phyloP scores from a whole-genome alignment of 2,329 filamentous ascomycete genomes.

The Colletotrichum incanum region DNA sequence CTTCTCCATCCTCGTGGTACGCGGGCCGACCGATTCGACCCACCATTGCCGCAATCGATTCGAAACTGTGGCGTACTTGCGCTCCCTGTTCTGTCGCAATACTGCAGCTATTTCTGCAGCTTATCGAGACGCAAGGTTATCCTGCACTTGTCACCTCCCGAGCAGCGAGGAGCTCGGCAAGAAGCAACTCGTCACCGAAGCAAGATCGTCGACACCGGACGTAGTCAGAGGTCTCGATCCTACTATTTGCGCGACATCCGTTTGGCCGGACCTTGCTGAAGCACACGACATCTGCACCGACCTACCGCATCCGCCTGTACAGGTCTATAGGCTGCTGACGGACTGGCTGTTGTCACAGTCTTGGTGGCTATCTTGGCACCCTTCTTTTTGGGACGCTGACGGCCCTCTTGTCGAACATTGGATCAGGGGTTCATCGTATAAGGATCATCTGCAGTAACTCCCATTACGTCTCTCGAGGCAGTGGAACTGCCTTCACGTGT shows the following conservation, averaged over 20 bases:
- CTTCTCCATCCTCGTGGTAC: conserved; percentile 8
- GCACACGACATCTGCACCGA: conserved; percentile 22
- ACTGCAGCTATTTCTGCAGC: conserved; percentile 17
- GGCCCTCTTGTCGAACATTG: conserved; percentile 7
- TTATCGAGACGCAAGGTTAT: conserved; percentile 18
- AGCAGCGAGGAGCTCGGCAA: conserved; percentile 9
- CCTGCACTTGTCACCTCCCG: background rate
- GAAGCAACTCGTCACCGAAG: background rate
- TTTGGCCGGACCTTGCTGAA: conserved; percentile 17
- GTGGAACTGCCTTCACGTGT: conserved; percentile 13
- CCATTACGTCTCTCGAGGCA: conserved; percentile 4
- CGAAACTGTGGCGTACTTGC: conserved; percentile 14
- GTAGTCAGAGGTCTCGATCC: background rate
- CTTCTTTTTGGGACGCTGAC: conserved; percentile 14
- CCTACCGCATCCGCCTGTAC: background rate
- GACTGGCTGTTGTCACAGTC: conserved; percentile 23
- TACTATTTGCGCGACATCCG: conserved; percentile 13
- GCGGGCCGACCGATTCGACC: background rate
- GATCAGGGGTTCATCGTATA: background rate
- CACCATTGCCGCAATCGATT: conserved; percentile 1
- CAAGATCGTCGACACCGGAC: background rate
- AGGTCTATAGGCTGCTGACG: conserved; percentile 13
- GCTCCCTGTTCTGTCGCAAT: conserved; percentile 8
- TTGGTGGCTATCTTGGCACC: conserved; percentile 25
- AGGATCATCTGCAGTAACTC: conserved; percentile 8